phyloP scores from a whole-genome alignment of 2,329 filamentous ascomycete species.

The Lojkania enalia region DNA sequence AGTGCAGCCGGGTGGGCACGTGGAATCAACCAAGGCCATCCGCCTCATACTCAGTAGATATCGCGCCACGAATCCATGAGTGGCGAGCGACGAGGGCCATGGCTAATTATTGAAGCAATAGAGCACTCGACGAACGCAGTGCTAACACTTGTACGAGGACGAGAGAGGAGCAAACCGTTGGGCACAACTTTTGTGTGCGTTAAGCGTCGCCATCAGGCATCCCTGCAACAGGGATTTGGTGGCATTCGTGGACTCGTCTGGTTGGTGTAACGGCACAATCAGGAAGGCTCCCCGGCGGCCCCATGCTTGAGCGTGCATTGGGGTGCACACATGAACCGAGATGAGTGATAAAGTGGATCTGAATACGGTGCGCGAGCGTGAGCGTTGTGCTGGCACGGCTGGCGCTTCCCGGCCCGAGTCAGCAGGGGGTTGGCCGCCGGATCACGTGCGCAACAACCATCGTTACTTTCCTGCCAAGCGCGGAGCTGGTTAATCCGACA shows the following conservation, averaged over 20 bases:
- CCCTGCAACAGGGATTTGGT: slow-evolving; percentile 31
- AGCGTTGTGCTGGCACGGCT: slow-evolving; percentile 17
- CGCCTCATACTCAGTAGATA: slow-evolving; percentile 18
- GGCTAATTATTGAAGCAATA: slow-evolving; percentile 13
- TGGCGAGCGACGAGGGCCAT: background rate
- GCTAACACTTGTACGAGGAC: slow-evolving; percentile 12
- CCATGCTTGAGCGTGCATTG: slow-evolving; percentile 18
- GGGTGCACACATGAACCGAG: slow-evolving; percentile 14
- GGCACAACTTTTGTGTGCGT: slow-evolving; percentile 24
- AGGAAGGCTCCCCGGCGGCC: slow-evolving; percentile 23
- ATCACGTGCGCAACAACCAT: slow-evolving; percentile 12
- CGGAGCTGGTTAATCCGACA: slow-evolving; percentile 16
- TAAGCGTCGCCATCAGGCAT: slow-evolving; percentile 24
- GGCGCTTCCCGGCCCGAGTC: slow-evolving; percentile 1
- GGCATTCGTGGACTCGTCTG: slow-evolving; percentile 37
- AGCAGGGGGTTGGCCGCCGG: background rate
- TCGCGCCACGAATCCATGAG: slow-evolving; percentile 19
- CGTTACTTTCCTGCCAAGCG: slow-evolving; percentile 13
- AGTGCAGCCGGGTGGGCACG: slow-evolving; percentile 27
- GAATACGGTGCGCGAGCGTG: slow-evolving; percentile 9
- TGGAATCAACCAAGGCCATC: slow-evolving; percentile 23
- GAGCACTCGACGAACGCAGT: slow-evolving; percentile 10
- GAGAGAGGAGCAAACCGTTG: slow-evolving; percentile 21
- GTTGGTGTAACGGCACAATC: slow-evolving; percentile 29
- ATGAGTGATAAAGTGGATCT: slow-evolving; percentile 5